Evolutionary conservation across 1,139 yeast genomes (phyloP), one percentile per base, ranked within the genome.

Genomic region (Taphrina populina): DNA sequence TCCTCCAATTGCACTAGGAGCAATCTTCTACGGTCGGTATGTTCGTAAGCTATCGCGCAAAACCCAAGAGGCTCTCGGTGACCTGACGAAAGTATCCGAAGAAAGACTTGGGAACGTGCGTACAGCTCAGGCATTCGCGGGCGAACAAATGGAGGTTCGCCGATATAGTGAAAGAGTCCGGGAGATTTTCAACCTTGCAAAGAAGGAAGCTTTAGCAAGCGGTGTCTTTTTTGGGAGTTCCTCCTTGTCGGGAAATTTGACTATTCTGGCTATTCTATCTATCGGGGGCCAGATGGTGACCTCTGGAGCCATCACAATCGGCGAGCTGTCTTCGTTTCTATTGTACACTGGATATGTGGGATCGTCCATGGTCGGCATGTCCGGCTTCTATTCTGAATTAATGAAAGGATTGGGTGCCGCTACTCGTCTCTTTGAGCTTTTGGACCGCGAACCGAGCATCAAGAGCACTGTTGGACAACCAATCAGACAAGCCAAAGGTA

Each of bases 391-490:
- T 66, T 84, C 95, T 0, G 97, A 92, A 67, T 72, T 90, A 59
- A 90, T 92, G 95, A 92, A 90, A 71, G 97, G 96, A 47, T 84
- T 90, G 5, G 98, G 98, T 60, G 97, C 97, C 0, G 94, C 96
- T 0, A 85, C 95, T 56, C 77, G 98, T 61, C 73, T 92, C 55
- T 92, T 92, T 71, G 97, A 92, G 69, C 74, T 92, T 47, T 78
- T 84, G 52, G 96, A 88, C 63, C 79, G 84, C 68, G 72, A 81
- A 58, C 92, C 96, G 1, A 66, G 70, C 26, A 87, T 90, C 43
- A 74, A 78, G 33, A 79, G 88, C 10, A 76, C 84, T 2, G 64
- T 71, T 33, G 96, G 96, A 24, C 27, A 32, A 21, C 49, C 58
- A 17, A 15, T 39, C 17, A 24, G 27, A 17, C 44, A 49, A 23